Conservation (phyloP, 1,139 yeast species). For the Saccharomyces hybrid region DNA sequence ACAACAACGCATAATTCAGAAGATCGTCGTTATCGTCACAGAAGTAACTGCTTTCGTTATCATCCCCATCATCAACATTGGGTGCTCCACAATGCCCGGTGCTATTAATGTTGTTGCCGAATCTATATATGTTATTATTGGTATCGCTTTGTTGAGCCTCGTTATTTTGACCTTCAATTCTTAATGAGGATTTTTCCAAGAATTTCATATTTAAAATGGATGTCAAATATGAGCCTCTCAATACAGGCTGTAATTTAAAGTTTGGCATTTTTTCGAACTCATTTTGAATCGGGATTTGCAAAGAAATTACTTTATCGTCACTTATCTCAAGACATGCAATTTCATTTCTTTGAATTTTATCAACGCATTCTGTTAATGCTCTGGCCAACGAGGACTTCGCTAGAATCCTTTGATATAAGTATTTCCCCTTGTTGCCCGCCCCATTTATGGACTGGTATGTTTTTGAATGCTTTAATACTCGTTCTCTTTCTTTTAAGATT, state of each 20-base stretch:
- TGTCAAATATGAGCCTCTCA: conserved; percentile 69
- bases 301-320: conserved; percentile 54
- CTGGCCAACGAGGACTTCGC: conserved; percentile 63
- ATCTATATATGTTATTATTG: conserved; percentile 10
- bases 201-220: conserved; percentile 40
- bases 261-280: conserved; percentile 65
- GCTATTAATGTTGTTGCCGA: conserved; percentile 23
- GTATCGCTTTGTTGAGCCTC: conserved; percentile 17
- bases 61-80: conserved; percentile 26
- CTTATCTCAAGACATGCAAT: conserved; percentile 76
- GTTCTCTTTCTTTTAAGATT: conserved; percentile 55
- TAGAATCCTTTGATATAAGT: conserved; percentile 28
- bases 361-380: conserved; percentile 59
- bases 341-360: conserved; percentile 55
- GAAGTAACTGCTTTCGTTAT: conserved; percentile 3
- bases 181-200: conserved; percentile 19
- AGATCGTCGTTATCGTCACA: conserved; percentile 33
- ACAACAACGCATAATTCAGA: conserved; percentile 48
- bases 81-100: conserved; percentile 10
- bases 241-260: conserved; percentile 54
- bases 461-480: conserved; percentile 30
- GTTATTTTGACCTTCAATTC: conserved; percentile 9
- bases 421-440: conserved; percentile 24
- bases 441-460: conserved; percentile 17
- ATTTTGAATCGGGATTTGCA: conserved; percentile 81